A percentile compares a stretch with the other conserved stretches of the same genome.
Evolutionary conservation across 805 yeast genomes (phyloP).

Genomic region (Candida rishiriensis): DNA sequence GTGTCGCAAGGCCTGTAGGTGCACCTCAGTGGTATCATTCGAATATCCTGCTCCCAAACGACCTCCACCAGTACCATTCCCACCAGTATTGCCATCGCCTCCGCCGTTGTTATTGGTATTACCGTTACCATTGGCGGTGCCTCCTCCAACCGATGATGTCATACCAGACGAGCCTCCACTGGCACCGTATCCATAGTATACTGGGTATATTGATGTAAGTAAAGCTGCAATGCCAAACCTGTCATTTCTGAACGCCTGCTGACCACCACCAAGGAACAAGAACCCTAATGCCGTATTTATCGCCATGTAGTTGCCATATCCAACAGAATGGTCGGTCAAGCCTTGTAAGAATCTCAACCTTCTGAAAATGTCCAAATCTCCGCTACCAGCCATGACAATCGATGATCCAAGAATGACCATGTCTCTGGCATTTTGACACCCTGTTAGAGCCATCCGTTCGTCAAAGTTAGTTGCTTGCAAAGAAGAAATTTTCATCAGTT

Average conservation of each 20-base stretch:
- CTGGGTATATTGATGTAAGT: constrained; percentile 73
- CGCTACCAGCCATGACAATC: constrained; percentile 84
- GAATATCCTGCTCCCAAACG: no score
- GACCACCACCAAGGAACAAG: constrained; percentile 89
- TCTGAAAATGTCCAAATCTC: constrained; percentile 75
- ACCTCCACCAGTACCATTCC: no score
- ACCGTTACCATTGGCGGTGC: constrained; percentile 8
- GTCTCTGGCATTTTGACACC: constrained; percentile 53
- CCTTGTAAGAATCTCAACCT: constrained; percentile 70
- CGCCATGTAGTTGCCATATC: constrained; percentile 73
- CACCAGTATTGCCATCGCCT: background rate
- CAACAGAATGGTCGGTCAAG: constrained; percentile 34
- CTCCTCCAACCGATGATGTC: background rate
- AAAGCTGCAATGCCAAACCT: constrained; percentile 65
- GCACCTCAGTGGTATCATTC: constrained; percentile 45
- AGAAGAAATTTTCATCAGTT: constrained; percentile 39
- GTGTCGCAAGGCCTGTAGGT: constrained; percentile 80
- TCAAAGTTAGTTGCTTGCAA: constrained; percentile 49
- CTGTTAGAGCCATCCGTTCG: constrained; percentile 47
- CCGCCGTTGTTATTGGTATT: background rate
- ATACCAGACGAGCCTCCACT: constrained; percentile 18
- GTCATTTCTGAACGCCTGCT: constrained; percentile 66
- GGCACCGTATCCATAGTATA: constrained; percentile 35
- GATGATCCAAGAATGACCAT: constrained; percentile 61
- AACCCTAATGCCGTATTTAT: constrained; percentile 82